Evolutionary conservation across 306 rosid genomes (phyloP), one percentile per base, ranked within the genome.

Genomic region (Calophaca sinica): DNA sequence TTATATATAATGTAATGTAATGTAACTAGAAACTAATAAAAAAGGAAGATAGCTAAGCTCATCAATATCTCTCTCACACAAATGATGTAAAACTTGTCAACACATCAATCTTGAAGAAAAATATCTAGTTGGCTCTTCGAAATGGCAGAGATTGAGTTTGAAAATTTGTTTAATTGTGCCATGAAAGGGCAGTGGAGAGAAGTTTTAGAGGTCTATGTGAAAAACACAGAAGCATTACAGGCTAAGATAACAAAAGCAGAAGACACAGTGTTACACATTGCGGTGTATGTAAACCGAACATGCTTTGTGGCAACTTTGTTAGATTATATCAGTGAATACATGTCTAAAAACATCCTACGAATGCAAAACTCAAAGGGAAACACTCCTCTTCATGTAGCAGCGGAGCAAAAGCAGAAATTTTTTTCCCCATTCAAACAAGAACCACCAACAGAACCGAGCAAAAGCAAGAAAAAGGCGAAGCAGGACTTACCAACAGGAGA

Each of bases 311-410:
- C 15, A 3, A 20, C 54, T 8, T 29, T 86, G 48, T 9, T 86
- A 7, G 77, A 80, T 2, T 46, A 63, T 57, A 73, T 83, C 5
- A 29, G 51, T 5, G 35, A 73, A 52, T 60, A 83, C 0, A 71
- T 54, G 74, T 60, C 8, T 4, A 9, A 6, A 2, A 38, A 26
- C 31, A 77, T 80, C 36, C 53, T 86, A 0, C 3, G 51, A 1
- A 59, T 80, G 15, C 70, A 77, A 74, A 80, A 83, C 57, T 63
- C 73, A 8, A 80, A 73, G 54, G 89, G 89, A 1, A 77, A 77
- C 81, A 86, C 83, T 10, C 81, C 87, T 9, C 70, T 86, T 0
- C 89, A 86, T 53, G 20, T 77, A 7, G 87, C 89, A 51, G 87
- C 89, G 5, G 77, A 69, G 70, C 64, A n/a, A n/a, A n/a, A n/a